A percentile compares a stretch with the other conserved stretches of the same genome.
Evolutionary conservation across 495 filamentous ascomycete genomes (phyloP).

Genomic region (Penicillium daleae): DNA sequence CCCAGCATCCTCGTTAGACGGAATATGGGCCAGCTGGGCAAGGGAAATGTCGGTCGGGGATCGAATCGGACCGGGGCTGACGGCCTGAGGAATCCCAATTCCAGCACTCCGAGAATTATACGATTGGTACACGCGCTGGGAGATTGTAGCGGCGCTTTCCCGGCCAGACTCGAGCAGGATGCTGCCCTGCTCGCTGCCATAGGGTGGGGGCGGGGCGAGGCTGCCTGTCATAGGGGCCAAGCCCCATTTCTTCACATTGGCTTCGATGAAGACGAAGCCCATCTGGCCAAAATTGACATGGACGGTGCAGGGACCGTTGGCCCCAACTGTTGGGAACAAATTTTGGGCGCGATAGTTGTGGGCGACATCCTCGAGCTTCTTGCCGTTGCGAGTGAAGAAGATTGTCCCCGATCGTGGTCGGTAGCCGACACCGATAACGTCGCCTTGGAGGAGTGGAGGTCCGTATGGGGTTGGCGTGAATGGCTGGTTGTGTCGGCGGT

Average conservation of each 20-base stretch:
- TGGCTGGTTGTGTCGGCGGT: conserved; percentile 88
- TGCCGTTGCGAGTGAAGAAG: conserved; percentile 98
- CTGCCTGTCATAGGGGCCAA: conserved; percentile 94
- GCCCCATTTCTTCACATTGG: conserved; percentile 99
- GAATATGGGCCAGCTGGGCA: conserved; percentile 71
- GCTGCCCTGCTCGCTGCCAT: conserved; percentile 93
- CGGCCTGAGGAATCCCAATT: conserved; percentile 67
- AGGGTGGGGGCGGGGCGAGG: conserved; percentile 92
- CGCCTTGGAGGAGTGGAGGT: conserved; percentile 82
- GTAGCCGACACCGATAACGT: conserved; percentile 96
- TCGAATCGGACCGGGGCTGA: conserved; percentile 85
- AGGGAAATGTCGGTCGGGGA: conserved; percentile 97
- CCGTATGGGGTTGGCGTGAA: conserved; percentile 80
- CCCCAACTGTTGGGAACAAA: conserved; percentile 93
- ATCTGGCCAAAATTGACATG: conserved; percentile 98
- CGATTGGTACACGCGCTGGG: conserved; percentile 58
- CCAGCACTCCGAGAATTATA: conserved; percentile 53
- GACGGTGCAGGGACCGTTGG: conserved; percentile 87
- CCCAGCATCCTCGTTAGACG: conserved; percentile 73
- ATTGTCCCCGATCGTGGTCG: conserved; percentile 91
- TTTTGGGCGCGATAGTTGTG: conserved; percentile 94
- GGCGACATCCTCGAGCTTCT: conserved; percentile 92
- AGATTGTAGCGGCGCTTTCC: conserved; percentile 60
- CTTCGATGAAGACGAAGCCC: conserved; percentile 98
- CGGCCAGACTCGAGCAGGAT: conserved; percentile 89